Evolutionary conservation across 2,329 filamentous ascomycete species (phyloP).

Genomic region (Neodidymelliopsis sp.): DNA sequence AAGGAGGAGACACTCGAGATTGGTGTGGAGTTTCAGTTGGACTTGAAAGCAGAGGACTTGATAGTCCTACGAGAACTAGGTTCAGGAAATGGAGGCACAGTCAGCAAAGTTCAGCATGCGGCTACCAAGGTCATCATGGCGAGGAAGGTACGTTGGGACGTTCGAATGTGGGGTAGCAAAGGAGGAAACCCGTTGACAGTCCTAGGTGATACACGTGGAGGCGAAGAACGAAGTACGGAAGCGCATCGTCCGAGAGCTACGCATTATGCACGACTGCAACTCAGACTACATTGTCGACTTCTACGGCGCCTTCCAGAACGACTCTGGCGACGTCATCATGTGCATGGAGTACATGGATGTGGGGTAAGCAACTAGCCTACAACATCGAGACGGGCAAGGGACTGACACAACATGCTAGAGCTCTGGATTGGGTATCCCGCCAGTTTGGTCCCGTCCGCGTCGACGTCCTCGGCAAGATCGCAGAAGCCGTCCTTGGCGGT

Average conservation of each 20-base stretch:
- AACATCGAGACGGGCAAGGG: slow-evolving; percentile 1
- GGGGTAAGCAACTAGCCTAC: slow-evolving; percentile 70
- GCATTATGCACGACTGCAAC: slow-evolving; percentile 98
- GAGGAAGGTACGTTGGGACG: slow-evolving; percentile 74
- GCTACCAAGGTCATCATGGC: slow-evolving; percentile 97
- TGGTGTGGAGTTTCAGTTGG: slow-evolving; percentile 94
- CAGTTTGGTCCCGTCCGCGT: slow-evolving; percentile 95
- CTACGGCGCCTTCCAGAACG: slow-evolving; percentile 96
- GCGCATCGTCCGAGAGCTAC: slow-evolving; percentile 93
- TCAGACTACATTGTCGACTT: slow-evolving; percentile 97
- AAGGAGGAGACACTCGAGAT: slow-evolving; percentile 87
- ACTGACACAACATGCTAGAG: slow-evolving; percentile 60
- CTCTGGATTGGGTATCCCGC: slow-evolving; percentile 90
- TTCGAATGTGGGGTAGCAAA: background rate
- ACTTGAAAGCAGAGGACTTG: slow-evolving; percentile 89
- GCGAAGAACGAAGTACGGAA: slow-evolving; percentile 97
- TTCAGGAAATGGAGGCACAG: slow-evolving; percentile 94
- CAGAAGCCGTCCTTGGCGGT: slow-evolving; percentile 91
- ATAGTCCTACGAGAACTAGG: slow-evolving; percentile 94
- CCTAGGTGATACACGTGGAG: slow-evolving; percentile 94
- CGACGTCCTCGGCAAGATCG: slow-evolving; percentile 96
- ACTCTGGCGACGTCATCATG: slow-evolving; percentile 97
- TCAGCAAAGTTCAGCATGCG: slow-evolving; percentile 96
- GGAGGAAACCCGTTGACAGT: slow-evolving; percentile 19
- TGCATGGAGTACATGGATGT: slow-evolving; percentile 99